These are phyloP conservation scores for Talaromyces marneffei DNA, from an alignment of 2,329 filamentous ascomycete species.

Conservation along the genomic window DNA sequence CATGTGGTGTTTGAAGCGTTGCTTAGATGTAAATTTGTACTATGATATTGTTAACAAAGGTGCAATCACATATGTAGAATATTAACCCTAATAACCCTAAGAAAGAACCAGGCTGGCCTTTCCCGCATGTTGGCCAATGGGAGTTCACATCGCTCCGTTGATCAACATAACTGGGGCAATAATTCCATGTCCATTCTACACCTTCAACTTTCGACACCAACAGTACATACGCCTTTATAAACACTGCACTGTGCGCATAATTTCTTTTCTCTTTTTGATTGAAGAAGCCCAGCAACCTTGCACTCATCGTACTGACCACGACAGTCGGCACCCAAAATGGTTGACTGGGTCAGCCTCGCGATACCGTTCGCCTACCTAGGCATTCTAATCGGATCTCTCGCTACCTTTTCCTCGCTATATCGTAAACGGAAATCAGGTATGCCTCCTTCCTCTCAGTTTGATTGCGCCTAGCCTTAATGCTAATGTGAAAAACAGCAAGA, in stretches of 20 bases:
- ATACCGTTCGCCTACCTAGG: conserved; percentile 85
- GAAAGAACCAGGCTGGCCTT: conserved; percentile 25
- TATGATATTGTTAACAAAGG: not conserved
- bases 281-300: not conserved
- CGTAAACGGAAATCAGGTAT: conserved; percentile 81
- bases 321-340: conserved; percentile 33
- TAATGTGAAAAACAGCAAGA: conserved; percentile 49
- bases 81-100: too few relatives aligned
- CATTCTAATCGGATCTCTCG: conserved; percentile 79
- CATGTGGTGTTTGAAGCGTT: conserved; percentile 1
- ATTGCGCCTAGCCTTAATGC: not conserved
- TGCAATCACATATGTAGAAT: not conserved
- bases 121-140: conserved; percentile 9
- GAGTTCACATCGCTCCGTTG: not conserved
- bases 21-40: conserved; percentile 3
- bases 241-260: not conserved
- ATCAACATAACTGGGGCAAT: not conserved
- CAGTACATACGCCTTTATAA: not conserved
- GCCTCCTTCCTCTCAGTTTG: conserved; percentile 27
- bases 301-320: not conserved
- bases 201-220: not conserved
- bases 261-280: not conserved
- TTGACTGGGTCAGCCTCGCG: conserved; percentile 77
- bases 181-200: not conserved
- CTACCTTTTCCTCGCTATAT: conserved; percentile 89